These are phyloP conservation scores for Sporothrix pallida DNA, from an alignment of 2,329 filamentous ascomycete genomes.

Conservation along the genomic window DNA sequence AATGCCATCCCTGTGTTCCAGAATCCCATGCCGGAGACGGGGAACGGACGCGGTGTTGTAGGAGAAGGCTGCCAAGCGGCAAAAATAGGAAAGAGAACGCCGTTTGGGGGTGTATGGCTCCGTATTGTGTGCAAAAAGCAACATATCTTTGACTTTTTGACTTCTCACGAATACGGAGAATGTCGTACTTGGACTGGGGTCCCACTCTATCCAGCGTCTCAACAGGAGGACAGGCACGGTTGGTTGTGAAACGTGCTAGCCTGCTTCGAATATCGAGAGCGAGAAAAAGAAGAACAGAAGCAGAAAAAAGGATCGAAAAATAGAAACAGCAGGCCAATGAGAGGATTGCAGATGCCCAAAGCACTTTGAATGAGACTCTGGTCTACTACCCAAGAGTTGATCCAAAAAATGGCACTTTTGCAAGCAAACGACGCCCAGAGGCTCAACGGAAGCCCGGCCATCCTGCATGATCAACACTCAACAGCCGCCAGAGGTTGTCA, in stretches of 20 bases:
- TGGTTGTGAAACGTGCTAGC: constrained; percentile 23
- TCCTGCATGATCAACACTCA: constrained; percentile 29
- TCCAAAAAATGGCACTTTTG: too few species aligned
- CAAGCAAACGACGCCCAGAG: neutral
- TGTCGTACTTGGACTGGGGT: neutral
- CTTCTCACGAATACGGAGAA: neutral
- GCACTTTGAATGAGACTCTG: neutral
- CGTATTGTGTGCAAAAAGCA: neutral
- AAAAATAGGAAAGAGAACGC: neutral
- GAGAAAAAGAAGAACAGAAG: neutral
- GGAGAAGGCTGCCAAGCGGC: neutral
- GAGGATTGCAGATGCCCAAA: neutral
- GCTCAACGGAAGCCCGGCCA: constrained; percentile 25
- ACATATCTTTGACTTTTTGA: neutral
- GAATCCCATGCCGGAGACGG: constrained; percentile 31
- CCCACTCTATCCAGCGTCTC: neutral
- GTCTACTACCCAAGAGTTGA: too few species aligned
- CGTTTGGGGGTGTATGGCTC: neutral
- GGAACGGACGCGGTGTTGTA: neutral
- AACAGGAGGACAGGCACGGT: constrained; percentile 12
- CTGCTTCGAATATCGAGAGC: constrained; percentile 15
- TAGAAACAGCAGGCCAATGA: neutral
- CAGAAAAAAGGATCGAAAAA: neutral
- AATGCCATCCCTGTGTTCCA: constrained; percentile 32
- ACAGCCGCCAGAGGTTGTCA: constrained; percentile 18